phyloP scores from a whole-genome alignment of 1,284 basidiomycete species.

The Salmacisia buchloeana region DNA sequence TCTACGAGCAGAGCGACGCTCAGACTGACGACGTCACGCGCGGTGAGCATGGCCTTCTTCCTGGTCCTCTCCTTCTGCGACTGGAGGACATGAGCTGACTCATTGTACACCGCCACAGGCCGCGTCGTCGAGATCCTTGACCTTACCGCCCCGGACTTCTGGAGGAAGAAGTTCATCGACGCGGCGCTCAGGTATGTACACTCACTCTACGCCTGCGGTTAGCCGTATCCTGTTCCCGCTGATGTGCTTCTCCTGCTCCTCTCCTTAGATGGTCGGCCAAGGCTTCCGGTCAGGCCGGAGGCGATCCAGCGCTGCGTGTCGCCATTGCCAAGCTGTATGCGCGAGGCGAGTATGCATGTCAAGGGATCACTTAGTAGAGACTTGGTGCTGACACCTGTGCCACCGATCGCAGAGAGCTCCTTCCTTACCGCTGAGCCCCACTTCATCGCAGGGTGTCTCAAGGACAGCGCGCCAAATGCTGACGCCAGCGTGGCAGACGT shows the following conservation, averaged over 20 bases:
- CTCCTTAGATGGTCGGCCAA: slow-evolving; percentile 25
- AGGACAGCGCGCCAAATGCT: background rate
- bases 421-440: slow-evolving; percentile 5
- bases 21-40: slow-evolving; percentile 25
- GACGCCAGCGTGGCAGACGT: background rate
- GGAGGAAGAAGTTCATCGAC: slow-evolving; percentile 45
- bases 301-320: slow-evolving; percentile 37
- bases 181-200: slow-evolving; percentile 41
- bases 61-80: too few species aligned
- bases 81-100: slow-evolving; percentile 5
- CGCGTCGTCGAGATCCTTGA: slow-evolving; percentile 30
- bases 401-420: background rate
- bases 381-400: too few species aligned
- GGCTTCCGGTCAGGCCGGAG: slow-evolving; percentile 23
- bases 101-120: slow-evolving; percentile 12
- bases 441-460: background rate
- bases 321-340: slow-evolving; percentile 27
- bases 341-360: background rate
- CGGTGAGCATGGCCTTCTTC: slow-evolving; percentile 11
- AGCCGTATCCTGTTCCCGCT: background rate
- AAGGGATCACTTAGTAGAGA: too few species aligned
- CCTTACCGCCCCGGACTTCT: slow-evolving; percentile 37
- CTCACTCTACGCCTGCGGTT: background rate
- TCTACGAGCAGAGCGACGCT: slow-evolving; percentile 30
- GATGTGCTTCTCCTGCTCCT: background rate